Percentiles rank a stretch among this genome's conserved stretches.
Conservation (phyloP, 2,329 filamentous ascomycete species). For the Beauveria asiatica region DNA sequence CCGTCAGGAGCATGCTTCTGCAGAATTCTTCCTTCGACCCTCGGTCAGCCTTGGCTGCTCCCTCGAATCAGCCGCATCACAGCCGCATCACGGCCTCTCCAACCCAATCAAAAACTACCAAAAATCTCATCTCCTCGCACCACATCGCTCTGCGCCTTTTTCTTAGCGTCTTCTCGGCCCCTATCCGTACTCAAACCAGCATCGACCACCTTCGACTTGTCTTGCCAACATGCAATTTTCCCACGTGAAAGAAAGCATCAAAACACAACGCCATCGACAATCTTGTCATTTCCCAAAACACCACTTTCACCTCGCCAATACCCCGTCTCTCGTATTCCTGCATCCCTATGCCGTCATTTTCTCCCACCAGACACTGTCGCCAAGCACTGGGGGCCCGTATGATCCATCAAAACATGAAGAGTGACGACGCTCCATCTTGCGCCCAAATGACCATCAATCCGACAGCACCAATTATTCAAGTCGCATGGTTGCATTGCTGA, state of each 20-base stretch:
- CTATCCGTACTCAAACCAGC: neutral
- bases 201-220: neutral
- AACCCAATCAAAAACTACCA: neutral
- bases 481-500: constrained; percentile 2
- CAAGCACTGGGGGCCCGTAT: constrained; percentile 2
- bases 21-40: neutral
- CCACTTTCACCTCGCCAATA: neutral
- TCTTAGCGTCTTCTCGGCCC: neutral
- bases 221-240: neutral
- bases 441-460: neutral
- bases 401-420: constrained; percentile 2
- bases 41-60: neutral
- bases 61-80: constrained; percentile 1
- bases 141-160: constrained; percentile 1
- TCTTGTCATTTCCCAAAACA: no score
- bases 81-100: neutral
- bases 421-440: neutral
- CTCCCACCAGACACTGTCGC: neutral
- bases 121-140: neutral
- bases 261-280: neutral
- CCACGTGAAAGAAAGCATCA: neutral
- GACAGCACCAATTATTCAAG: neutral
- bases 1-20: neutral
- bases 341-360: constrained; percentile 9
- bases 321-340: constrained; percentile 3